Evolutionary conservation across 495 filamentous ascomycete genomes (phyloP), one percentile per base, ranked within the genome.

Genomic region (Talaromyces thailandensis): DNA sequence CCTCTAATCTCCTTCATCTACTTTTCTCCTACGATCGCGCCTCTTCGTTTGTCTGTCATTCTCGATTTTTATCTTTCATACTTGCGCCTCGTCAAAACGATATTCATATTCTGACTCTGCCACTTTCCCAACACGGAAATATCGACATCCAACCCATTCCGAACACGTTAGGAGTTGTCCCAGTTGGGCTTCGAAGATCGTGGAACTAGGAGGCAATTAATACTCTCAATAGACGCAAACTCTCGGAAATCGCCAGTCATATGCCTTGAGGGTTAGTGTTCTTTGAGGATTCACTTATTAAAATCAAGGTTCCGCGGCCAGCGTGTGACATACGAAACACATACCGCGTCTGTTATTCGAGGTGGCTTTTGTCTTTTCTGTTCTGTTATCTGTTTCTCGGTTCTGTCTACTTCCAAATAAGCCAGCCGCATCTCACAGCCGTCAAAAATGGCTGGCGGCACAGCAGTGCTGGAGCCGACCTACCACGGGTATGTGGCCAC

Each of bases 401-500:
- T 26, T 29, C 37, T 56, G n/a, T 62, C 43, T 6, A 29, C 58
- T 35, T 56, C 58, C 26, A 24, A n/a, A 40, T 48, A 55, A 40
- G 51, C 61, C 58, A 40, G 51, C 61, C 28, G 26, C 56, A 32
- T 64, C 40, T 37, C 50, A 61, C 8, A 48, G 28, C 21, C 35
- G 32, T 52, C 28, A n/a, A 75, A 65, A 65, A 79, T 79, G 76
- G 76, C 77, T 64, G 77, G 75, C 70, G 75, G 76, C 58, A 74
- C 73, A 40, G 71, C 75, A 32, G 76, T 76, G 70, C 69, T 80
- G 71, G 76, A 80, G 69, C 79, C 79, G 60, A 88, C 88, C 25
- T 89, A 83, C 70, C 70, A 69, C 23, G 88, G 88, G n/a, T 85
- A 86, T 66, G 81, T 93, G 63, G 79, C 77, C 23, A 87, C 84